Evolutionary conservation across 225 moss, liverwort and hornwort genomes (phyloP).

Genomic region (Climacium dendroides): DNA sequence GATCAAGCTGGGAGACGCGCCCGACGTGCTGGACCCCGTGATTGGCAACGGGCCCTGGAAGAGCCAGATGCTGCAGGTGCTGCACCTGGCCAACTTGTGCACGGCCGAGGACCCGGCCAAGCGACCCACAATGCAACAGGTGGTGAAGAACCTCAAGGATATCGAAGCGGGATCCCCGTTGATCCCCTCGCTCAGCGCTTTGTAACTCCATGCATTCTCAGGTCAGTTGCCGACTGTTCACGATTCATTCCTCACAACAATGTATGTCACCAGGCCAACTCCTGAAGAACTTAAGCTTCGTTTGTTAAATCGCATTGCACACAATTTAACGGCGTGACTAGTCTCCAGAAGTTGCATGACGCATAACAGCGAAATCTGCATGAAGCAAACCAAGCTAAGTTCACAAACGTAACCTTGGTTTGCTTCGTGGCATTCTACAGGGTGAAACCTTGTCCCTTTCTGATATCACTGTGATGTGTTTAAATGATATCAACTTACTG

Average conservation of each 20-base stretch:
- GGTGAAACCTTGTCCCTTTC: not conserved
- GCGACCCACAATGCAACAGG: constrained; percentile 49
- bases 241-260: not conserved
- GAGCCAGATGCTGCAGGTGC: constrained; percentile 28
- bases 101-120: constrained; percentile 36
- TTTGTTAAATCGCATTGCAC: not conserved
- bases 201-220: not conserved
- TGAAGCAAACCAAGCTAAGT: not conserved
- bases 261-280: not conserved
- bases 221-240: not conserved
- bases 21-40: constrained; percentile 24
- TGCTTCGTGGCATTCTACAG: not conserved
- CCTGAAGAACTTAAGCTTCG: not conserved
- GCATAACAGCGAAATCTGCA: not conserved
- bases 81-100: constrained; percentile 38
- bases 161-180: constrained; percentile 7
- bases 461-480: not conserved
- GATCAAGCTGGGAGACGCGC: constrained; percentile 37
- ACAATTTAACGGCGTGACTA: not conserved
- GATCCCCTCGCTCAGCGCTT: not conserved
- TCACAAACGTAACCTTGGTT: not conserved
- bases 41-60: constrained; percentile 33
- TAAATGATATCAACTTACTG: not conserved
- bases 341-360: not conserved
- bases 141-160: constrained; percentile 48